Evolutionary conservation across 495 filamentous ascomycete species (phyloP), one percentile per base, ranked within the genome.

Genomic region (Neurospora hispaniola): DNA sequence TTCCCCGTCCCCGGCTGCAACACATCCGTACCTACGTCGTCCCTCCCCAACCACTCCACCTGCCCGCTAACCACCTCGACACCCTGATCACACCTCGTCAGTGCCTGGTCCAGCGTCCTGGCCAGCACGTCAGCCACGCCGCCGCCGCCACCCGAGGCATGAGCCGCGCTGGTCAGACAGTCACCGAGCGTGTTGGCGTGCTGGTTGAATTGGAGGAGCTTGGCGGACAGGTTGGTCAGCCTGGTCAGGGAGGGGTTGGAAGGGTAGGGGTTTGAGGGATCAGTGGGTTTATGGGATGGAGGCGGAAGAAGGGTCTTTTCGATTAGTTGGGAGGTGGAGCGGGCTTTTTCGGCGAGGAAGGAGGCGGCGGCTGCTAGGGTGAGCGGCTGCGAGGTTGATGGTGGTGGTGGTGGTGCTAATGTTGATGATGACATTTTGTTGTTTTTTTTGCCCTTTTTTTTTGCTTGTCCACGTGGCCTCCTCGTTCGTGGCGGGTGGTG

Each of bases 131-230:
- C 27, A 27, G 54, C 54, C 27, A 66, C 54, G 54, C 48, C 48
- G 6, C 42, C 42, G 6, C 42, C 42, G n/a, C n/a, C n/a, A n/a
- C n/a, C n/a, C n/a, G n/a, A n/a, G 14, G 54, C 2, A 12, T 0
- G 27, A 4, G 27, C 8, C 0, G 72, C 70, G 8, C 62, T 73
- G 27, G 43, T 20, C 20, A 75, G 7, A 2, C 72, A 70, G 39
- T 31, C 35, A 1, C 62, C 72, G 2, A 75, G 70, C 2, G 71
- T 70, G 70, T 48, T 66, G 16, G 42, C 43, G 39, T 74, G 74
- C 11, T 72, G 72, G 16, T 70, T 39, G 38, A 75, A 71, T n/a
- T 68, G 40, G 18, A 69, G 72, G 23, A 75, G 70, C 31, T 69
- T 35, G 4, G 54, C 46, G 1, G 74, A 48, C 4, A 75, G 70